Evolutionary conservation across 805 yeast genomes (phyloP), one percentile per base, ranked within the genome.

Genomic region (Schwanniomyces sp.): DNA sequence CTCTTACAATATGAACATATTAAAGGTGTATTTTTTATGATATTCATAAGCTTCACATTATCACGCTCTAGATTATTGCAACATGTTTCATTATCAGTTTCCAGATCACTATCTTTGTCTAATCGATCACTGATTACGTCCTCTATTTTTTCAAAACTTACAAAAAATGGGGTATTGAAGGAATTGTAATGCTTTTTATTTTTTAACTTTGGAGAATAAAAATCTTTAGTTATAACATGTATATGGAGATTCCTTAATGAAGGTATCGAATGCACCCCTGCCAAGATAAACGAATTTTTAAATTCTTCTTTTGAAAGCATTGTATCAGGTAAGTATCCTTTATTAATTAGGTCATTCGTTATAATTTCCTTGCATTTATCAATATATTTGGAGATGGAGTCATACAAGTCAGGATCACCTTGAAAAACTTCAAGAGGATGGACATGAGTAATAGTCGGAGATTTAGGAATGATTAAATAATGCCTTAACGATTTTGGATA

Each of bases 261-360:
- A 2, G 96, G 96, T 2, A 76, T 75, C 4, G 86, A 64, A 63
- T 88, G 96, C 24, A 87, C 75, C 0, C 95, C 92, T 7, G 75
- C 77, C 49, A 69, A 67, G 7, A 86, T 68, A 46, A 63, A 66
- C 10, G 48, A 30, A 21, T 57, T 52, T 30, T 50, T 52, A 44
- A 69, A 64, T 32, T 57, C 56, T 16, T 40, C 17, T 24, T 42
- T 30, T n/a, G 45, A 17, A 8, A 48, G 28, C 10, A 39, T 40
- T 32, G 46, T 51, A 1, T 45, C 47, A 14, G 45, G 50, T 1
- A 63, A 55, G 25, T 32, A 53, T 34, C 49, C 53, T n/a, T 34
- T 49, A 1, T 56, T 47, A 2, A 61, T 58, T 27, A 74, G 58
- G 11, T 66, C 66, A 17, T 69, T 62, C 51, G 62, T 54, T 6